phyloP scores from a whole-genome alignment of 352 stramenopile species.

The Phytophthora chlamydospora region DNA sequence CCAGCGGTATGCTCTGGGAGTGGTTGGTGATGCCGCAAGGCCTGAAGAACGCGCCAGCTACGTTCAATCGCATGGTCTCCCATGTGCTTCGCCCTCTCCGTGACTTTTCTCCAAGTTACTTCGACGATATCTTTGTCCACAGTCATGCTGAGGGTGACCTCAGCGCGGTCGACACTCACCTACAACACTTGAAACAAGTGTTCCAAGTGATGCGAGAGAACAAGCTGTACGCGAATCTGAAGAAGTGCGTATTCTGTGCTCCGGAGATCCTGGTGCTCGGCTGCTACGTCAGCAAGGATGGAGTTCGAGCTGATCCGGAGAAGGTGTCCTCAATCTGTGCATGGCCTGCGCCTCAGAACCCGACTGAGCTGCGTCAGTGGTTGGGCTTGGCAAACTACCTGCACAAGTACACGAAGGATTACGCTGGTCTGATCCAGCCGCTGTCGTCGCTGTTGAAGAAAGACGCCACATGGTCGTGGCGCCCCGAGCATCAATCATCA shows the following conservation, averaged over 20 bases:
- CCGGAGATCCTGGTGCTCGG: too few relatives aligned
- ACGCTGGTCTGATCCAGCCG: too few relatives aligned
- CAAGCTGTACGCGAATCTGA: too few relatives aligned
- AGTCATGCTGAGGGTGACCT: neutral
- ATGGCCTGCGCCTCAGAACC: too few relatives aligned
- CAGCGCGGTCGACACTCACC: neutral
- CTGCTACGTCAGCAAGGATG: constrained; percentile 10
- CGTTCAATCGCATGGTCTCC: constrained; percentile 1
- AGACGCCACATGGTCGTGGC: too few relatives aligned
- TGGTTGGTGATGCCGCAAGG: too few relatives aligned
- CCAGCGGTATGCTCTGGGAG: constrained; percentile 6
- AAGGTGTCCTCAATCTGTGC: constrained; percentile 14
- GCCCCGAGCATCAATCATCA: too few relatives aligned
- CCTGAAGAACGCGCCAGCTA: constrained; percentile 12
- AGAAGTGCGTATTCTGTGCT: too few relatives aligned
- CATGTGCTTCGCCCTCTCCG: neutral
- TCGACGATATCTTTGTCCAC: neutral
- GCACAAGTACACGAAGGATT: too few relatives aligned
- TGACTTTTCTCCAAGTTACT: neutral
- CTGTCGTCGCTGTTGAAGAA: too few relatives aligned
- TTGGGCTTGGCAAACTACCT: too few relatives aligned
- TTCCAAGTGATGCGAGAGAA: constrained; percentile 11
- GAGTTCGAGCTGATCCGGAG: constrained; percentile 13
- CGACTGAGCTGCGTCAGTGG: too few relatives aligned
- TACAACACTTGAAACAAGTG: constrained; percentile 5